phyloP scores from a whole-genome alignment of 1,139 yeast species.

The Lizanozyma gosingica region DNA sequence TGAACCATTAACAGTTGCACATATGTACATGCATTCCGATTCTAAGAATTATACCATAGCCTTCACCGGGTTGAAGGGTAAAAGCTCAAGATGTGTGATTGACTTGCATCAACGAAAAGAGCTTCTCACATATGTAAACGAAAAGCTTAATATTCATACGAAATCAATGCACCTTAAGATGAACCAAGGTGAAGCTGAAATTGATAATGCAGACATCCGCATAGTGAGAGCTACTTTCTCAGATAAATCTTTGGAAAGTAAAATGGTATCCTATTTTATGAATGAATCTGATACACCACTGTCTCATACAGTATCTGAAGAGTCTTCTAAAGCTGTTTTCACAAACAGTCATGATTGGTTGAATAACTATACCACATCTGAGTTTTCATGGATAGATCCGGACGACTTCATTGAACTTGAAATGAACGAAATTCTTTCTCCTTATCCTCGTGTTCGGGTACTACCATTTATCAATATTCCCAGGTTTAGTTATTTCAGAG shows the following conservation, averaged over 20 bases:
- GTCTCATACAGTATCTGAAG: constrained; percentile 3
- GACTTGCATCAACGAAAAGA: constrained; percentile 86
- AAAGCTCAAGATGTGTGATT: constrained; percentile 53
- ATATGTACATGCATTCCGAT: constrained; percentile 55
- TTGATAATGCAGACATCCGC: constrained; percentile 64
- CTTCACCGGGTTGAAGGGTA: constrained; percentile 75
- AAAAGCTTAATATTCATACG: constrained; percentile 49
- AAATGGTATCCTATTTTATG: constrained; percentile 32
- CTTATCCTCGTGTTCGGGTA: constrained; percentile 49
- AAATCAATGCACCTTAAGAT: constrained; percentile 51
- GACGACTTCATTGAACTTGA: constrained; percentile 77
- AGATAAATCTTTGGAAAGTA: constrained; percentile 42
- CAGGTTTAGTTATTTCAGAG: constrained; percentile 65
- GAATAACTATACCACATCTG: constrained; percentile 24
- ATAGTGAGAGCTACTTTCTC: constrained; percentile 60
- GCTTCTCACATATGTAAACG: constrained; percentile 47
- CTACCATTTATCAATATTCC: constrained; percentile 69
- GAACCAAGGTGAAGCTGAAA: constrained; percentile 69
- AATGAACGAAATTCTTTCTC: constrained; percentile 34
- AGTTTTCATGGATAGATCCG: constrained; percentile 66
- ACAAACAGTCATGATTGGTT: constrained; percentile 11
- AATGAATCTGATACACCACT: constrained; percentile 1
- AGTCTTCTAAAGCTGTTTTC: constrained; percentile 7
- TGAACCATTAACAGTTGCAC: constrained; percentile 67
- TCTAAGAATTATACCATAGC: constrained; percentile 42